Base-by-base conservation (phyloP, 2,329 filamentous ascomycete species). In the Fusarium lateritium region DNA sequence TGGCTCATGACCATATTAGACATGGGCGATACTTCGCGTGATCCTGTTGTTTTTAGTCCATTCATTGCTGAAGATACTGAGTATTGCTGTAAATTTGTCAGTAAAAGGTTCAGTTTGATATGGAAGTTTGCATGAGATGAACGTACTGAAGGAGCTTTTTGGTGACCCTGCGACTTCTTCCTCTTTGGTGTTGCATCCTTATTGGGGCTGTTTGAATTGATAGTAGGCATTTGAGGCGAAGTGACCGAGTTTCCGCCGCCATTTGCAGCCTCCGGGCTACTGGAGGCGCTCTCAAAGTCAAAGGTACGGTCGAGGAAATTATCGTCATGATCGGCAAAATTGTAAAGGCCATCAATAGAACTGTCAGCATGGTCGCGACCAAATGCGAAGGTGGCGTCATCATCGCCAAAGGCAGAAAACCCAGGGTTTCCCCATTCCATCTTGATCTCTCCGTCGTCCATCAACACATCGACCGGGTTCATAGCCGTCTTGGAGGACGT, bases 271-370 rank as follows among this genome's bases (percentile, higher is more conserved):
- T 82, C 83, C 7, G 88, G 87, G 63, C 87, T 91, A 69, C 84
- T 88, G 3, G 86, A 84, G 10, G 85, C 84, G 70, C 86, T 88
- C 17, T 86, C 84, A 73, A 90, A 89, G 67, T 88, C 85, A 69
- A 89, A 88, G 47, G 82, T 79, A 45, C 80, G 79, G 53, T 84
- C 80, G 80, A 85, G 83, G 52, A 81, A 81, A 68, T 80, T 80
- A 62, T 84, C 83, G 57, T 78, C 76, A 19, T 77, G 69, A n/a
- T 77, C 73, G 31, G 67, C 62, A 56, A 80, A 79, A 36, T 60
- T 71, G 51, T 78, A 79, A 7, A 80, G 57, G 46, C 67, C 73
- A 26, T 76, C 77, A 49, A 77, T 67, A 47, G 66, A 53, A 19
- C 76, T 66, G 43, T 76, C 65, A 24, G 72, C 67, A 19, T 61